phyloP scores from a whole-genome alignment of 106 monocot species.

The Acorus calamus region DNA sequence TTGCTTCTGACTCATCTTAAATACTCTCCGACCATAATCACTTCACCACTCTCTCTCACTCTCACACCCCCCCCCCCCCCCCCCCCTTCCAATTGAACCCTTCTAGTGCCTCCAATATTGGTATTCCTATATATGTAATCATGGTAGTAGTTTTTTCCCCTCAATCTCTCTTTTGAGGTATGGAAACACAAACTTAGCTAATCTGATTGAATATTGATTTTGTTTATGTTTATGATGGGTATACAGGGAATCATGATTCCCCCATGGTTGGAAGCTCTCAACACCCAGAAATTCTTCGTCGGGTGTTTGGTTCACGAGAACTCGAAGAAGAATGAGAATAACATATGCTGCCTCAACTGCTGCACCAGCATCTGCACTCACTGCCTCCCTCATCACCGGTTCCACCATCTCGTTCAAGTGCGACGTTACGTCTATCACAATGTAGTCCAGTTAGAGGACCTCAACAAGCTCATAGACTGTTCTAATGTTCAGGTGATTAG shows the following conservation, averaged over 20 bases:
- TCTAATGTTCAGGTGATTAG: constrained; percentile 69
- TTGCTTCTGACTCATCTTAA: constrained; percentile 12
- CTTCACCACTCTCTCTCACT: neutral
- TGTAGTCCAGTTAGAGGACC: constrained; percentile 73
- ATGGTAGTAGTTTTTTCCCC: no score
- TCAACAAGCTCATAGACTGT: constrained; percentile 88
- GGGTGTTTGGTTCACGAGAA: constrained; percentile 52
- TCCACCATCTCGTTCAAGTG: constrained; percentile 67
- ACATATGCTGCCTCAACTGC: constrained; percentile 82
- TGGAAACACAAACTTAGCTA: no score
- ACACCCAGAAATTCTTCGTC: constrained; percentile 61
- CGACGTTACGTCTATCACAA: constrained; percentile 83
- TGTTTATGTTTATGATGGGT: neutral
- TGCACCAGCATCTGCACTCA: constrained; percentile 81
- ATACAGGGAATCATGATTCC: constrained; percentile 54
- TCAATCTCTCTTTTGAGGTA: no score
- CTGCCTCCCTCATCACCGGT: constrained; percentile 54
- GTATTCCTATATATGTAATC: no score
- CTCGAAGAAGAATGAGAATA: constrained; percentile 86
- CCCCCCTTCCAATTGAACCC: neutral
- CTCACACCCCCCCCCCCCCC: neutral
- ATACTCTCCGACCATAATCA: constrained; percentile 7
- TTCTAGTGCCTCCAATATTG: neutral
- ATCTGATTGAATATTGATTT: neutral
- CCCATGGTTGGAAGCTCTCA: constrained; percentile 69